Base-by-base conservation (phyloP, 768 basidiomycete species). In the Lactarius vividus region DNA sequence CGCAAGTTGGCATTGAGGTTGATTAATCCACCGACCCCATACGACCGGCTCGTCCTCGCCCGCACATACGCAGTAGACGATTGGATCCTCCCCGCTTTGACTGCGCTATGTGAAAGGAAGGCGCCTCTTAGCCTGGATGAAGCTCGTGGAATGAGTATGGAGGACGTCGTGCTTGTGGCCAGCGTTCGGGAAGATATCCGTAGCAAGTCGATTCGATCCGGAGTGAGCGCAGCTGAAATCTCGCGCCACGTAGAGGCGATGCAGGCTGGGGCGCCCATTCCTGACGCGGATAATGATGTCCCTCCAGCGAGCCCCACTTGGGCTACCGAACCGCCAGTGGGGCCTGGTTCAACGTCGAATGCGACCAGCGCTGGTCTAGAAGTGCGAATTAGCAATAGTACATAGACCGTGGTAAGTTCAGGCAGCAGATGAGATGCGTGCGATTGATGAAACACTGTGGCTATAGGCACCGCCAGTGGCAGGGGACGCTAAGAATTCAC, bases 1-100 rank as follows among this genome's bases (percentile, higher is more conserved):
- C 77, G 64, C 68, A 56, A 28, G 60, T 40, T 58, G 16, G 56
- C 65, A 4, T 13, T 69, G 18, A 31, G 18, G 16, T 35, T 37
- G 1, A 61, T 66, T 26, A 10, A 58, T 3, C 65, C 64, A 3
- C 55, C 60, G 26, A 49, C 64, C 0, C n/a, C 63, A 28, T 16
- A 44, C 37, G 63, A 68, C n/a, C 58, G 26, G 18, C 67, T 68
- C 9, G 0, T 59, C 8, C 67, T 68, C 4, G 64, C 59, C 0
- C 67, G 67, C 9, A 37, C 16, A 4, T 59, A 62, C 26, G 39
- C 55, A 2, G 29, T 68, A 26, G 60, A 62, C n/a, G 1, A 68
- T 10, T 68, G 64, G 65, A 49, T 68, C 28, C 26, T 53, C 35
- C 59, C 67, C 11, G 67, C 64, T 2, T 16, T 68, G n/a, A 57